Percentiles rank a stretch among this genome's conserved stretches.
Conservation (phyloP, 441 rosid species). For the Geranium incanum region DNA sequence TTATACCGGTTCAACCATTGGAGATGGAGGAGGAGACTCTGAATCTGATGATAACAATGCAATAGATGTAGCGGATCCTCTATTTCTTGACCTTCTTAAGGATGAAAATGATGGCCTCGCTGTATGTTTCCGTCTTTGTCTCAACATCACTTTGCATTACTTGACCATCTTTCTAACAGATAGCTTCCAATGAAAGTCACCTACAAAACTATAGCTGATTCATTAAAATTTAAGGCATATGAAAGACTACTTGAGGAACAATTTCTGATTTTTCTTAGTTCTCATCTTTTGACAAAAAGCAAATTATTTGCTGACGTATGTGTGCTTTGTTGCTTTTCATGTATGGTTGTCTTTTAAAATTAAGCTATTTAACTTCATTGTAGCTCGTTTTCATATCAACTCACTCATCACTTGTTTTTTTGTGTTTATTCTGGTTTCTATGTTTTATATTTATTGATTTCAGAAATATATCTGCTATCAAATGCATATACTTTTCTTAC, state of each 20-base stretch:
- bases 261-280: background rate
- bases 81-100: constrained; percentile 88
- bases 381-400: background rate
- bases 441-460: background rate
- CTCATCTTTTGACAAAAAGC: background rate
- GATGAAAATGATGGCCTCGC: constrained; percentile 96
- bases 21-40: constrained; percentile 80
- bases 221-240: background rate
- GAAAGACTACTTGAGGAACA: background rate
- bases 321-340: background rate
- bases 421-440: background rate
- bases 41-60: constrained; percentile 83
- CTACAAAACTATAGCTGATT: background rate
- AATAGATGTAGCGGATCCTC: constrained; percentile 75
- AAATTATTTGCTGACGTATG: background rate
- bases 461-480: background rate
- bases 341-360: background rate
- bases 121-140: constrained; percentile 38
- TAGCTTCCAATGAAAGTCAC: constrained; percentile 11
- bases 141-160: background rate
- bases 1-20: constrained; percentile 89
- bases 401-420: background rate
- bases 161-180: constrained; percentile 16
- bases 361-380: background rate
- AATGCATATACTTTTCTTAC: background rate